Base-by-base conservation (phyloP, 2,329 filamentous ascomycete genomes). In the Ceratocystis harringtonii region DNA sequence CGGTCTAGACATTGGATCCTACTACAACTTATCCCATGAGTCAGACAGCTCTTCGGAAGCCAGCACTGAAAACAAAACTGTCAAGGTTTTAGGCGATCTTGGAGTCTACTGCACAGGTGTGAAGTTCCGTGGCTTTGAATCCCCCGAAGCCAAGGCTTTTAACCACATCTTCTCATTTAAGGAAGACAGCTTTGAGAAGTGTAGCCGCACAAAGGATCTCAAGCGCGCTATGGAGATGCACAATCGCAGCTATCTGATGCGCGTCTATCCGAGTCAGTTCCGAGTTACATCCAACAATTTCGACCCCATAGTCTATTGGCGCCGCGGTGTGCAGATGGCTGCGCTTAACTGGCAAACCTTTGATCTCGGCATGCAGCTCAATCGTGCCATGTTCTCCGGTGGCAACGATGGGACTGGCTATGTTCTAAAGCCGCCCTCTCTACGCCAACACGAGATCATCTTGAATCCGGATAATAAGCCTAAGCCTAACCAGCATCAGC, bases 261-360 rank as follows among this genome's bases (percentile, higher is more conserved):
- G 94, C 55, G 91, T 97, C 8, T 99, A 99, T 72, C 94, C 94
- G 5, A 88, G 90, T 65, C 86, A 84, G 45, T 86, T 84, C 70
- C 87, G 94, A 32, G 80, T 97, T 66, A 85, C 84, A 43, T 97
- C 94, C 0, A 90, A 88, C 70, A 99, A 99, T 76, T 97, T 96
- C 72, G 91, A 96, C 71, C 94, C 94, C 0, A 82, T 96, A 69
- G 86, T 87, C 68, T 95, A 94, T 73, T 99, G 94, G 94, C 86
- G 92, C 63, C 86, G 90, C 55, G 94, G 94, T 41, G 94, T 96
- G 19, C 94, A 99, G 76, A 97, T 99, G 92, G 91, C 89, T 15
- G 94, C 94, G 0, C 80, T 97, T 68, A 99, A 99, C 76, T 97
- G 94, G 92, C 94, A 99, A 76, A 97, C 92, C 0, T 96, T 95